Percentiles rank a stretch among this genome's conserved stretches.
Evolutionary conservation across 2,329 filamentous ascomycete species (phyloP).

Genomic region (Fusarium chuoi): DNA sequence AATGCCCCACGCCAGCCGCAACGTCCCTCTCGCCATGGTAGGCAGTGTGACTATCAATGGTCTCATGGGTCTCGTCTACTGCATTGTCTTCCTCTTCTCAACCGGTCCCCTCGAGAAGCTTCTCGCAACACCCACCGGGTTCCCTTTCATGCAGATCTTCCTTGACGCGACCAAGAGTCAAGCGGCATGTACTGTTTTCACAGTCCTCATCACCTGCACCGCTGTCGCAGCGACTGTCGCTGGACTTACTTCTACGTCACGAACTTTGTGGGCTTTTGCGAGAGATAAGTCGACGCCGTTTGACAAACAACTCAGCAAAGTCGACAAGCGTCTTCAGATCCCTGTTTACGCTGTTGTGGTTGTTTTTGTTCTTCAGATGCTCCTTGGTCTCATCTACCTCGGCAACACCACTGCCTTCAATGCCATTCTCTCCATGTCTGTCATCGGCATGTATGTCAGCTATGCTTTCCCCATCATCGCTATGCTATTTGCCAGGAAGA

Average conservation of each 20-base stretch:
- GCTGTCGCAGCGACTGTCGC: slow-evolving; percentile 47
- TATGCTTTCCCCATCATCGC: slow-evolving; percentile 53
- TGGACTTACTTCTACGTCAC: slow-evolving; percentile 49
- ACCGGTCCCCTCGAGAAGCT: slow-evolving; percentile 52
- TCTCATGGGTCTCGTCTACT: slow-evolving; percentile 56
- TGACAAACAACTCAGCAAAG: slow-evolving; percentile 49
- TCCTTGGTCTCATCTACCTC: slow-evolving; percentile 53
- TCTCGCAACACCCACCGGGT: slow-evolving; percentile 53
- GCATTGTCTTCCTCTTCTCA: slow-evolving; percentile 56
- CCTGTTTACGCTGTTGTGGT: slow-evolving; percentile 46
- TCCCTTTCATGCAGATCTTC: slow-evolving; percentile 56
- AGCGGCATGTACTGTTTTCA: slow-evolving; percentile 44
- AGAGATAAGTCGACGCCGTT: slow-evolving; percentile 52
- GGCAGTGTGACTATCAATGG: slow-evolving; percentile 54
- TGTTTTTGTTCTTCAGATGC: slow-evolving; percentile 41
- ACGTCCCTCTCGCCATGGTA: slow-evolving; percentile 50
- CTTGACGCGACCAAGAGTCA: slow-evolving; percentile 43
- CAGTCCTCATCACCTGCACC: slow-evolving; percentile 42
- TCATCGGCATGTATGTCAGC: slow-evolving; percentile 57
- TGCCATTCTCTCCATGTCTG: slow-evolving; percentile 54
- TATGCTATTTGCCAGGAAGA: slow-evolving; percentile 52
- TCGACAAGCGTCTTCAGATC: slow-evolving; percentile 47
- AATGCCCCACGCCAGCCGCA: slow-evolving; percentile 47
- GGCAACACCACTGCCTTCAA: slow-evolving; percentile 56
- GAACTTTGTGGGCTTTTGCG: slow-evolving; percentile 54